Base-by-base conservation (phyloP, 805 yeast genomes). In the Wickerhamomyces xylosicus region DNA sequence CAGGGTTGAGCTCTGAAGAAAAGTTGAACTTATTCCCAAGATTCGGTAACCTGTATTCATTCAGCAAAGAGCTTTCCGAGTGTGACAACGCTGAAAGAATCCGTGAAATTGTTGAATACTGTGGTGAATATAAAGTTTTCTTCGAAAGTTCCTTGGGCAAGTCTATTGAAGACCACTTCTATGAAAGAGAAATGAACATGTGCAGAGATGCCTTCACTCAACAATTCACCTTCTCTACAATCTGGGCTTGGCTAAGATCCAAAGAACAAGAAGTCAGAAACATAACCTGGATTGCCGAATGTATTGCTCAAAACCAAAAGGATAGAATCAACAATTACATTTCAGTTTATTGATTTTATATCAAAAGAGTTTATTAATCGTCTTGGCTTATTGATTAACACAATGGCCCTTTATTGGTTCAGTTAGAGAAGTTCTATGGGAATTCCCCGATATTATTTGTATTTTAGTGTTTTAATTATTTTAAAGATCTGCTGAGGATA, bases 201-300 rank as follows among this genome's bases (percentile, higher is more conserved):
- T 89, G 96, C 63, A 83, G 79, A 54, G 79, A 82, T 56, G 95
- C 96, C 0, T 87, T 92, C 62, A 89, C 98, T 27, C 98, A 92
- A 64, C 97, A 90, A 61, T 92, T 92, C 62, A 78, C 96, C 15
- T 74, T 83, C 51, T 74, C 87, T 31, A 82, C 95, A 2, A 70
- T 92, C 41, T 92, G 96, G 92, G 95, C 96, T 6, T 92, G 96
- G 95, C 74, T 94, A 57, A 83, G 86, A 62, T 81, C 95, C 15
- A 84, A 83, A 56, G 98, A 92, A 63, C 98, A 94, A 64, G 99
- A 92, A 62, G 77, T 94, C 43, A 76, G 98, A 63, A 92, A 92
- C 60, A 82, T 92, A 48, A 86, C 97, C n/a, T 92, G 99, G 99
- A 90, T 92, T 41, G 95, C 97, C 37, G 99, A 92, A 66, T 92